Evolutionary conservation across 306 rosid genomes (phyloP).

Genomic region (Biancaea sappan): DNA sequence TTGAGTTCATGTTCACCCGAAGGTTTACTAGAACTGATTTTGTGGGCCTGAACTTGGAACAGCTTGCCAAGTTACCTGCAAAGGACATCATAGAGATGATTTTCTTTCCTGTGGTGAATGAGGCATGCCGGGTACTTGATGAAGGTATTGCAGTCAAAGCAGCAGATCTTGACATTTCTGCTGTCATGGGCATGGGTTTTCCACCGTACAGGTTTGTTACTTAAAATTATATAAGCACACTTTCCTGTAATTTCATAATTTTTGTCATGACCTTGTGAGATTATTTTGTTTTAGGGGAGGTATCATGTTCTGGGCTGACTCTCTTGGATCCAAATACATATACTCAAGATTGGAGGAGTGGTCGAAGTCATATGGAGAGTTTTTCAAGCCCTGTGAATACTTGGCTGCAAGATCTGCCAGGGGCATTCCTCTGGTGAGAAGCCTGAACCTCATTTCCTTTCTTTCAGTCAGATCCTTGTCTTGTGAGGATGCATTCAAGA

Average conservation of each 20-base stretch:
- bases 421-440: slow-evolving; percentile 80
- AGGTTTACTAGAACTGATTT: slow-evolving; percentile 20
- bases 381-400: slow-evolving; percentile 92
- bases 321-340: slow-evolving; percentile 88
- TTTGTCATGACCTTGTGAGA: slow-evolving; percentile 30
- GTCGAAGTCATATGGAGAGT: slow-evolving; percentile 74
- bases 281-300: slow-evolving; percentile 79
- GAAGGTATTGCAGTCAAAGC: slow-evolving; percentile 94
- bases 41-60: slow-evolving; percentile 41
- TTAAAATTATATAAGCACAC: neutral
- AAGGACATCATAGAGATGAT: slow-evolving; percentile 91
- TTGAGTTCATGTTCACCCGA: neutral
- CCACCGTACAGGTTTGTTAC: slow-evolving; percentile 87
- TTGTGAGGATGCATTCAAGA: neutral
- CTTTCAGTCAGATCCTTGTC: neutral
- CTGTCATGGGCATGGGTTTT: slow-evolving; percentile 96
- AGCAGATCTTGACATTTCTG: slow-evolving; percentile 84
- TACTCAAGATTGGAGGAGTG: slow-evolving; percentile 79
- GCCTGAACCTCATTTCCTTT: slow-evolving; percentile 29
- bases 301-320: slow-evolving; percentile 91
- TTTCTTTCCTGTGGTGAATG: slow-evolving; percentile 95
- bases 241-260: neutral
- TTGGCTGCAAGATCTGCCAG: slow-evolving; percentile 92
- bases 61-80: slow-evolving; percentile 73
- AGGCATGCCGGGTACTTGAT: slow-evolving; percentile 93